These are phyloP conservation scores for Neospora caninum DNA, from an alignment of 169 alveolate genomes.

Conservation along the genomic window DNA sequence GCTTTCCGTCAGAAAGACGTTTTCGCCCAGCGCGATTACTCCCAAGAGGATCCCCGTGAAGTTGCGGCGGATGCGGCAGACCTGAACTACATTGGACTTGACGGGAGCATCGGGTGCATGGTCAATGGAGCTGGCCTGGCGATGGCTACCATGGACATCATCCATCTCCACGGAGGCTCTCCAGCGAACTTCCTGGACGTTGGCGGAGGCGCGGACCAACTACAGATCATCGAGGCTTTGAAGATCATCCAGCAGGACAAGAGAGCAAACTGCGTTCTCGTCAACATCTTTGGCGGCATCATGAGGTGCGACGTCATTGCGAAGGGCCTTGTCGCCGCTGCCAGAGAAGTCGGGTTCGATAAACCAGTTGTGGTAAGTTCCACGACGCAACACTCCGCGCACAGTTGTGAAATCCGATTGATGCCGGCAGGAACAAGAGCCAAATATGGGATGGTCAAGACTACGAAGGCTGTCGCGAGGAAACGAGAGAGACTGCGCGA, in stretches of 20 bases:
- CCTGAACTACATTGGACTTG: conserved; percentile 93
- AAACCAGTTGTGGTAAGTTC: conserved; percentile 81
- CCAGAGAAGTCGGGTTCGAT: conserved; percentile 69
- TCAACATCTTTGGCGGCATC: conserved; percentile 97
- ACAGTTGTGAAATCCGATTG: no score
- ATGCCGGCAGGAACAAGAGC: no score
- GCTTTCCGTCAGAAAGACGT: conserved; percentile 91
- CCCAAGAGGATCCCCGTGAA: conserved; percentile 86
- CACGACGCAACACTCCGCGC: conserved; percentile 51
- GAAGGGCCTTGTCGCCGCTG: conserved; percentile 89
- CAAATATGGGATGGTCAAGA: no score
- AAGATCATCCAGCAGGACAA: conserved; percentile 78
- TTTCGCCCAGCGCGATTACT: conserved; percentile 36
- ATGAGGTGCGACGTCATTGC: conserved; percentile 93
- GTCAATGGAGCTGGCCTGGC: conserved; percentile 99
- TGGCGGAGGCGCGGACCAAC: conserved; percentile 95
- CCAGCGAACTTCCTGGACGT: conserved; percentile 98
- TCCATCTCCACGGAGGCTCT: conserved; percentile 85
- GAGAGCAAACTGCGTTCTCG: conserved; percentile 89
- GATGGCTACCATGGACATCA: conserved; percentile 95
- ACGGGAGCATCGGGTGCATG: conserved; percentile 89
- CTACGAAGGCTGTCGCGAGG: no score
- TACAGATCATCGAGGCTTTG: conserved; percentile 91
- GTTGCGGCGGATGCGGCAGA: conserved; percentile 89
- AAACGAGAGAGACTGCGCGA: no score